Percentiles rank a stretch among this genome's conserved stretches.
These are phyloP conservation scores for Cladophialophora chaetospira DNA, from an alignment of 2,329 filamentous ascomycete species.

Conservation along the genomic window DNA sequence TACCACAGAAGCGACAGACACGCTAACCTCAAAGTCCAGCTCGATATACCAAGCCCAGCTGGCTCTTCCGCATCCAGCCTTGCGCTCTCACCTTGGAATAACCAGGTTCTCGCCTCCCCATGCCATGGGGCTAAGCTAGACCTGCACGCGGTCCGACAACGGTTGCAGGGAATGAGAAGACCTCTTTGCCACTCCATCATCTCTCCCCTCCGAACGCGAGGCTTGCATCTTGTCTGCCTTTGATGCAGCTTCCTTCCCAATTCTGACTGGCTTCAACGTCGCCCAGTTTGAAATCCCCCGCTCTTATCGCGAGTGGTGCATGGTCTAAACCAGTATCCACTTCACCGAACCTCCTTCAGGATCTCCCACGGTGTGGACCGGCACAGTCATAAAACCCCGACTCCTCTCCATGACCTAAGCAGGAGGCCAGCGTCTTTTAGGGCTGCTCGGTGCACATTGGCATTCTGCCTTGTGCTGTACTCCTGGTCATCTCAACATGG, in stretches of 20 bases:
- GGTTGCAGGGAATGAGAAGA: background rate
- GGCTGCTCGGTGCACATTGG: slow-evolving; percentile 28
- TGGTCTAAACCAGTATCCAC: background rate
- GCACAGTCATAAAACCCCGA: slow-evolving; percentile 8
- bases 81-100: background rate
- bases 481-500: slow-evolving; percentile 53
- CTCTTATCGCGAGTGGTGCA: no score
- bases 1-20: background rate
- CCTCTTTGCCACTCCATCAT: background rate
- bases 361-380: background rate
- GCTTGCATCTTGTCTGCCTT: background rate
- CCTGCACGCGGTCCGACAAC: slow-evolving; percentile 7
- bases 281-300: no score
- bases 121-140: background rate
- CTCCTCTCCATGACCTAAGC: slow-evolving; percentile 12
- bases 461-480: slow-evolving; percentile 19
- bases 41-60: background rate
- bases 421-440: slow-evolving; percentile 32
- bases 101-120: background rate
- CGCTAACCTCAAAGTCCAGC: background rate
- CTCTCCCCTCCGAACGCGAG: background rate
- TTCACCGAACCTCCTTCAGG: background rate
- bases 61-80: slow-evolving; percentile 11
- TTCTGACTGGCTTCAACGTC: background rate
- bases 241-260: background rate